Evolutionary conservation across 805 yeast species (phyloP).

Genomic region (Kodamaea restingae): DNA sequence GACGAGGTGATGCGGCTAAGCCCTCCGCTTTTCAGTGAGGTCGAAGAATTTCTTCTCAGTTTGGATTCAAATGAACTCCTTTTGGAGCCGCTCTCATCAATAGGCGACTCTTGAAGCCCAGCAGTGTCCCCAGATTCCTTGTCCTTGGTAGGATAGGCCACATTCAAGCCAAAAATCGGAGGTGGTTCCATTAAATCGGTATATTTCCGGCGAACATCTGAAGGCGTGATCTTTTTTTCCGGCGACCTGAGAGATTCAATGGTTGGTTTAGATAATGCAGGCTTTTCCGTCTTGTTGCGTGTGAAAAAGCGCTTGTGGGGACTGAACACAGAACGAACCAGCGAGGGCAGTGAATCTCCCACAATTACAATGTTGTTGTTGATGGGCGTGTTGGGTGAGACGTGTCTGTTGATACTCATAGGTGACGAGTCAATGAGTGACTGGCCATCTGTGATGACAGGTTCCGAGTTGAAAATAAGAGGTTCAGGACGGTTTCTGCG

Average conservation of each 20-base stretch:
- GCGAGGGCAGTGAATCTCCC: conserved; percentile 37
- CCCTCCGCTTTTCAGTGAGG: conserved; percentile 17
- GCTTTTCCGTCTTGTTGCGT: conserved; percentile 16
- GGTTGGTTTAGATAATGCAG: conserved; percentile 21
- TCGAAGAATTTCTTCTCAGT: conserved; percentile 9
- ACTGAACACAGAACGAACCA: conserved; percentile 30
- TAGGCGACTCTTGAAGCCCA: conserved; percentile 5
- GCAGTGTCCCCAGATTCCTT: not conserved
- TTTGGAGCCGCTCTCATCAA: conserved; percentile 11
- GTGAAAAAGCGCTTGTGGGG: conserved; percentile 37
- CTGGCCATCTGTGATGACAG: too few relatives aligned
- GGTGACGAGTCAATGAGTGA: too few relatives aligned
- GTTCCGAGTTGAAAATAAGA: conserved; percentile 1
- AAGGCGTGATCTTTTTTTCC: conserved; percentile 9
- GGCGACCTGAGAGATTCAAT: conserved; percentile 31
- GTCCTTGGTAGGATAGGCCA: conserved; percentile 7
- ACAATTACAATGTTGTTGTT: conserved; percentile 27
- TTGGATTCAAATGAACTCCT: not conserved
- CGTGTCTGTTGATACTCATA: conserved; percentile 6
- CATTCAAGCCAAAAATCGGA: conserved; percentile 24
- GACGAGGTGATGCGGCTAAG: conserved; percentile 34
- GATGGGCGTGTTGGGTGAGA: conserved; percentile 24
- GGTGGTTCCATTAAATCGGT: conserved; percentile 37
- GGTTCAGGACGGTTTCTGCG: conserved; percentile 1
- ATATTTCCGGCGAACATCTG: conserved; percentile 13